Base-by-base conservation (phyloP, 805 yeast species). In the Diddensiella caesifluorescens region DNA sequence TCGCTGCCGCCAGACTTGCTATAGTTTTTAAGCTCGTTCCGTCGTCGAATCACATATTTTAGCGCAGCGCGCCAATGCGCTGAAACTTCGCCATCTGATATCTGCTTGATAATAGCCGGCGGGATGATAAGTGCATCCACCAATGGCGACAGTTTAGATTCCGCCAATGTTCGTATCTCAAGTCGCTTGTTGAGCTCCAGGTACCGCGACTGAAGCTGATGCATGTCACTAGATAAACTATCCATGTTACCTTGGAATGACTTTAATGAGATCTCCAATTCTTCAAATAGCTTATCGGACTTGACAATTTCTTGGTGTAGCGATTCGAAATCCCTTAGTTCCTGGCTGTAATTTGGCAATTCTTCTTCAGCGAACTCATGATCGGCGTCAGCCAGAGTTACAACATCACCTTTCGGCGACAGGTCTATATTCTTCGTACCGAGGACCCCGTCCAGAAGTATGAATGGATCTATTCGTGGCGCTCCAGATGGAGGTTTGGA, bases 81-180 rank as follows among this genome's bases (percentile, higher is more conserved):
- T 46, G 73, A 69, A 7, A 89, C 65, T 7, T 74, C 75, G 16
- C 77, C 88, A 30, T 67, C 67, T 2, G 77, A 53, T 1, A 90
- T 67, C 4, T 79, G 74, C 42, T 66, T 63, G 4, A 84, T 74
- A 2, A 83, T 68, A 1, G 74, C 74, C 0, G 95, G 92, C 0
- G 96, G 84, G 5, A 89, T 75, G 45, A 83, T 67, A 26, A 84
- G 65, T 49, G 84, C 89, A 28, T 82, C 72, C 0, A 88, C 79
- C n/a, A 85, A 64, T 0, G 95, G 95, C 15, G 83, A 77, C 43
- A 88, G 71, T 39, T 68, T 68, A 5, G 61, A 59, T 43, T 79
- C 75, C 15, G 74, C 69, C 23, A 62, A 52, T 13, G 72, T 68
- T 37, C 81, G 75, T 29, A 64, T 61, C 9, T 65, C 65, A 10